Evolutionary conservation across 2,329 filamentous ascomycete genomes (phyloP).

Genomic region (Fusarium hainanense): DNA sequence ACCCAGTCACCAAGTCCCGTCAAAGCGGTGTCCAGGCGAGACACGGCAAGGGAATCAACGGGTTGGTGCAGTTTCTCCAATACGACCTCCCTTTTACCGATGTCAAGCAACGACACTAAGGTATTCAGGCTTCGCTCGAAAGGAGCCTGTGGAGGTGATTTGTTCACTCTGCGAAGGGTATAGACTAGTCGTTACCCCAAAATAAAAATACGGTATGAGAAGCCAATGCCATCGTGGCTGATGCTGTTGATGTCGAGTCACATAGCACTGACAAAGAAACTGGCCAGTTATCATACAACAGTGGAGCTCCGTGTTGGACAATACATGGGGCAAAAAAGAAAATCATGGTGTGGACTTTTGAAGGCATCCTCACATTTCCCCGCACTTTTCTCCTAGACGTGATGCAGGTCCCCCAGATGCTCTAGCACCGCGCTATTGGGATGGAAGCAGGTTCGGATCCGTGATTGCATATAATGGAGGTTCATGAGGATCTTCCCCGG

Average conservation of each 20-base stretch:
- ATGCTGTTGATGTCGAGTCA: slow-evolving; percentile 4
- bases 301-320: slow-evolving; percentile 18
- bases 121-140: slow-evolving; percentile 42
- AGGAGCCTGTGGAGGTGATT: slow-evolving; percentile 36
- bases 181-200: slow-evolving; percentile 20
- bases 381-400: slow-evolving; percentile 29
- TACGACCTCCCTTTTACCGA: slow-evolving; percentile 45
- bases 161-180: not conserved
- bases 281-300: slow-evolving; percentile 5
- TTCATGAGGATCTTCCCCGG: slow-evolving; percentile 23
- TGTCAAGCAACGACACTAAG: slow-evolving; percentile 33
- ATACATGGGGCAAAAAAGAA: slow-evolving; percentile 6
- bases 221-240: slow-evolving; percentile 1
- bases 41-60: slow-evolving; percentile 18
- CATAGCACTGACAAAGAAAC: not conserved
- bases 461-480: slow-evolving; percentile 29
- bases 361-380: slow-evolving; percentile 30
- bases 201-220: slow-evolving; percentile 31
- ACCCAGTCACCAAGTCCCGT: slow-evolving; percentile 16
- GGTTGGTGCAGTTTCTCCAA: slow-evolving; percentile 17
- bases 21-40: not conserved
- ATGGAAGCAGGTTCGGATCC: slow-evolving; percentile 40
- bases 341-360: slow-evolving; percentile 11
- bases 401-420: slow-evolving; percentile 29
- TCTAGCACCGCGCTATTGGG: slow-evolving; percentile 35